Evolutionary conservation across 208 protist species (phyloP).

Genomic region (Naegleria gruberi): DNA sequence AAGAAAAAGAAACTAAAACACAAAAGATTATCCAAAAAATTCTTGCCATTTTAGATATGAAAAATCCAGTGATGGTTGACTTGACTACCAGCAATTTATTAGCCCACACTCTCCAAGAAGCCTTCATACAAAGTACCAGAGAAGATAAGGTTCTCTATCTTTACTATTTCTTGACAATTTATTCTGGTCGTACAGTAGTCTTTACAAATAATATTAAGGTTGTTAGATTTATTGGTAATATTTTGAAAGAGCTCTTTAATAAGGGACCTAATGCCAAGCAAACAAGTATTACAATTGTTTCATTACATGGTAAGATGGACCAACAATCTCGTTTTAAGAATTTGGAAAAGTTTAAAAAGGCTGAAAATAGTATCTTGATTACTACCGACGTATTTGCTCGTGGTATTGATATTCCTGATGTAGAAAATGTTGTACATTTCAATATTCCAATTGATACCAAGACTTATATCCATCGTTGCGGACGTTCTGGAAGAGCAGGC

Average conservation of each 20-base stretch:
- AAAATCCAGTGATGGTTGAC: constrained; percentile 64
- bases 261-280: background rate
- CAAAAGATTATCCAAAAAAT: constrained; percentile 28
- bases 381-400: constrained; percentile 82
- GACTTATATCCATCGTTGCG: constrained; percentile 90
- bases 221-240: background rate
- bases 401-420: constrained; percentile 84
- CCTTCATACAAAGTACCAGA: constrained; percentile 74
- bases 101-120: constrained; percentile 70
- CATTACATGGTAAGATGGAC: constrained; percentile 92
- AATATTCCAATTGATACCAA: constrained; percentile 86
- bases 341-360: constrained; percentile 75
- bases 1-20: background rate
- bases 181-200: constrained; percentile 69
- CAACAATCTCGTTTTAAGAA: constrained; percentile 93
- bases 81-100: constrained; percentile 57
- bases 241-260: background rate
- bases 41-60: background rate
- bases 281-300: background rate
- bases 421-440: constrained; percentile 93
- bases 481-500: constrained; percentile 83
- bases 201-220: constrained; percentile 50
- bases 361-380: constrained; percentile 62
- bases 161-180: background rate
- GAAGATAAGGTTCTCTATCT: constrained; percentile 66